phyloP scores from a whole-genome alignment of 2,329 filamentous ascomycete genomes.

The Chaetomiaceae sp. region DNA sequence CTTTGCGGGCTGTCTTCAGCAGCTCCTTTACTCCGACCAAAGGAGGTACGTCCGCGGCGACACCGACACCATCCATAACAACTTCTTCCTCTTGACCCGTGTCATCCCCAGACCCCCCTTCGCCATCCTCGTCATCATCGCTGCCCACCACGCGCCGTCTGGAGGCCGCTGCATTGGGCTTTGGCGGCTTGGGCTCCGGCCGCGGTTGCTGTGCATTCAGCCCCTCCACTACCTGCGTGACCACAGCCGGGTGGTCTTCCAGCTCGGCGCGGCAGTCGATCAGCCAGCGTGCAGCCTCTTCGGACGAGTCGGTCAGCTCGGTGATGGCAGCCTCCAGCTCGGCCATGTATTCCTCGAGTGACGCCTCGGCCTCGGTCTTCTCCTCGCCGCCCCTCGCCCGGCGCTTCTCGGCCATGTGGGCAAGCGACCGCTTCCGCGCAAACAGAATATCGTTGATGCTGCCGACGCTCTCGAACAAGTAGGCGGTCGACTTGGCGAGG shows the following conservation, averaged over 20 bases:
- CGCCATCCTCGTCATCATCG: slow-evolving; percentile 18
- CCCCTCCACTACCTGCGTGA: slow-evolving; percentile 32
- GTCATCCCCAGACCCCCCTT: slow-evolving; percentile 17
- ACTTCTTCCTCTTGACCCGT: slow-evolving; percentile 20
- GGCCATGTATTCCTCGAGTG: slow-evolving; percentile 35
- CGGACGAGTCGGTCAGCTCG: slow-evolving; percentile 38
- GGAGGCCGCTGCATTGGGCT: slow-evolving; percentile 14
- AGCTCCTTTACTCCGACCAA: slow-evolving; percentile 29
- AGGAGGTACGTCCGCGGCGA: slow-evolving; percentile 20
- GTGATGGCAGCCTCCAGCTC: slow-evolving; percentile 36
- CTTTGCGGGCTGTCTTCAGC: slow-evolving; percentile 32
- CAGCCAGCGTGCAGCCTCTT: slow-evolving; percentile 40
- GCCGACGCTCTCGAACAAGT: slow-evolving; percentile 41
- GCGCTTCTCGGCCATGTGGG: slow-evolving; percentile 30
- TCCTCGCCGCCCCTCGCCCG: slow-evolving; percentile 25
- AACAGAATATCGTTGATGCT: slow-evolving; percentile 42
- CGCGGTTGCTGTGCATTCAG: slow-evolving; percentile 22
- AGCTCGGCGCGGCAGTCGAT: slow-evolving; percentile 46
- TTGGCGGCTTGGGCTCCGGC: slow-evolving; percentile 14
- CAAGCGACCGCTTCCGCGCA: slow-evolving; percentile 30
- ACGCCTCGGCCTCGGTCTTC: slow-evolving; percentile 18
- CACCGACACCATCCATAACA: slow-evolving; percentile 24
- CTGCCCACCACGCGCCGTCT: slow-evolving; percentile 9
- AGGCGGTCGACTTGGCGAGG: slow-evolving; percentile 37
- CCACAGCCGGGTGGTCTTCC: slow-evolving; percentile 41